Evolutionary conservation across 139 green algal genomes (phyloP), one percentile per base, ranked within the genome.

Genomic region (Pycnococcus provasolii): DNA sequence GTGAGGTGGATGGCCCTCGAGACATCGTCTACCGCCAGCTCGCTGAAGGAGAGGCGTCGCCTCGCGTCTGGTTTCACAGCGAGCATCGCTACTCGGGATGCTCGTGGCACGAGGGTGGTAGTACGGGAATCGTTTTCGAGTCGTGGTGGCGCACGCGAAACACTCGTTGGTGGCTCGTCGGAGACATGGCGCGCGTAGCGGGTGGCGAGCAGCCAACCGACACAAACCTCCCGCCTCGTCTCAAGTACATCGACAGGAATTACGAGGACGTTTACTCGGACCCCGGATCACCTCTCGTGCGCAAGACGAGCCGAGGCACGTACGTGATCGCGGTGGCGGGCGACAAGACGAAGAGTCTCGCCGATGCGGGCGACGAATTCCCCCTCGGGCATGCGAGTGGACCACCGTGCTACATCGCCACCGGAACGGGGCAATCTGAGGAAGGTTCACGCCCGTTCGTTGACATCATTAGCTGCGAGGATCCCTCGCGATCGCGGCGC

Each of bases 221-320:
- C 0, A 8, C 48, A 2, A n/a, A 68, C 50, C 39, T 26, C 47
- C 44, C 48, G 45, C 39, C 53, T n/a, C n/a, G 50, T 6, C 41
- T 68, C 11, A 39, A 60, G 1, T 68, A 41, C 26, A 26, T 57
- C n/a, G 57, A 65, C n/a, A 37, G 81, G 4, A 77, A 88, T 65
- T 97, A 94, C 74, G 93, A 99, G 82, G 92, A 96, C 73, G 82
- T 84, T 3, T 97, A 97, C 81, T 81, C 72, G 40, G 87, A 96
- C 77, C 92, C 92, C 0, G 92, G 92, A 3, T 79, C 71, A 1
- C 92, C 92, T 1, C 68, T 93, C 15, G 66, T 69, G 2, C 77
- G 89, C 1, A 77, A 86, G 48, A 97, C 85, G 2, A 42, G 58
- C 8, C 67, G 62, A 41, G 86, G 88, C 45, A 89, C 81, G 1